Evolutionary conservation across 768 basidiomycete genomes (phyloP).

Genomic region (Trichaptum fuscoviolaceum): DNA sequence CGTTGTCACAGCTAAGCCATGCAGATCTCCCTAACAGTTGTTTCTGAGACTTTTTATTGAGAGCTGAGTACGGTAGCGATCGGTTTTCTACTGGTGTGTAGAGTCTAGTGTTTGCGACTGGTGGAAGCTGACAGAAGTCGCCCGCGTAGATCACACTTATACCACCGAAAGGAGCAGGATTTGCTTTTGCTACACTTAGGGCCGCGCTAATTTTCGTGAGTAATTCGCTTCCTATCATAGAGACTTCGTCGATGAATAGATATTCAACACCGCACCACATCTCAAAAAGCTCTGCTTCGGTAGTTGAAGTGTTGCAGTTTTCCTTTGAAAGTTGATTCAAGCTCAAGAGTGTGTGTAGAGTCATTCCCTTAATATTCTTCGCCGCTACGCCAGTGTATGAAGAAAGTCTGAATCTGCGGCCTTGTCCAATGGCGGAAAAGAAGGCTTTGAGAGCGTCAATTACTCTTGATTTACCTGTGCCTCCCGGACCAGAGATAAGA

Average conservation of each 20-base stretch:
- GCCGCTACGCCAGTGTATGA: conserved; percentile 14
- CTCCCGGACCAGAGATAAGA: conserved; percentile 12
- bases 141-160: conserved; percentile 38
- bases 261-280: conserved; percentile 37
- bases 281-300: conserved; percentile 15
- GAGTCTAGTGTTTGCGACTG: conserved; percentile 25
- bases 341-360: conserved; percentile 9
- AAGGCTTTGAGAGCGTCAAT: conserved; percentile 12
- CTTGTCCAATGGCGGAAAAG: conserved; percentile 4
- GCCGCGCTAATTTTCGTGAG: conserved; percentile 28
- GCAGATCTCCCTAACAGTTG: conserved; percentile 26
- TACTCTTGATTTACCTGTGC: conserved; percentile 14
- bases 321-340: conserved; percentile 1
- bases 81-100: conserved; percentile 12
- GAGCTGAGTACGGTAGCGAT: neutral
- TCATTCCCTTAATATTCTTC: conserved; percentile 10
- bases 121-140: conserved; percentile 38
- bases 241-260: conserved; percentile 34
- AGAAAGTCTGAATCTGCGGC: conserved; percentile 3
- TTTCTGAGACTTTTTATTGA: conserved; percentile 12
- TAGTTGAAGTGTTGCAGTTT: conserved; percentile 5
- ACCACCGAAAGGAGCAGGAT: conserved; percentile 26
- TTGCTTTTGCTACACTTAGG: conserved; percentile 27
- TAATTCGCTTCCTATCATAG: conserved; percentile 32
- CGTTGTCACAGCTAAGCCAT: conserved; percentile 27